phyloP scores from a whole-genome alignment of 2,329 filamentous ascomycete species.

The Stemphylium beticola region DNA sequence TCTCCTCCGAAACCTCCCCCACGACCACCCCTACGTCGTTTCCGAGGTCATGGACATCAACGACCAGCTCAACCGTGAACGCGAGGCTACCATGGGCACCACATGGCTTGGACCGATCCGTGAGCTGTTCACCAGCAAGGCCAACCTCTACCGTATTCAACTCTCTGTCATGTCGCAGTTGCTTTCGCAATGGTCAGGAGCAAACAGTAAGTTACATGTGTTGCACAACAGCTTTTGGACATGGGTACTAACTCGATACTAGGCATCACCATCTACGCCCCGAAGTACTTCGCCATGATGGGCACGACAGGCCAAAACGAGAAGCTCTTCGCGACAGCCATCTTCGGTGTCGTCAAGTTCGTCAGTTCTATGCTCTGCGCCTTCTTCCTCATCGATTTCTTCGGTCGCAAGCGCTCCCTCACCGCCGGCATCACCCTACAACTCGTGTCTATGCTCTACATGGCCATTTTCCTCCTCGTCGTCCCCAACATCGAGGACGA shows the following conservation, averaged over 20 bases:
- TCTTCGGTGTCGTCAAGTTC: constrained; percentile 79
- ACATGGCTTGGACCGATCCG: constrained; percentile 69
- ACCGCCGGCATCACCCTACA: constrained; percentile 57
- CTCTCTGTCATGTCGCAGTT: constrained; percentile 72
- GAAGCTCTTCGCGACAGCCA: constrained; percentile 73
- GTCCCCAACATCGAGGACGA: constrained; percentile 63
- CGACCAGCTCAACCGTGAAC: constrained; percentile 70
- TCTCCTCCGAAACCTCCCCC: constrained; percentile 64
- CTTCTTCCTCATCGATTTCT: constrained; percentile 78
- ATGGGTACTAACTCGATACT: not conserved
- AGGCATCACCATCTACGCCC: constrained; percentile 73
- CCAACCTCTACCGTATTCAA: constrained; percentile 76
- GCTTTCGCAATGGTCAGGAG: constrained; percentile 75
- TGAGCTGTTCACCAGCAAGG: constrained; percentile 70
- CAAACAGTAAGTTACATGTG: constrained; percentile 50
- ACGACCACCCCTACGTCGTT: constrained; percentile 66
- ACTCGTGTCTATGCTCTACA: constrained; percentile 60
- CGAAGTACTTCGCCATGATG: constrained; percentile 74
- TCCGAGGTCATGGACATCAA: constrained; percentile 70
- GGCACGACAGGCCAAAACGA: constrained; percentile 72
- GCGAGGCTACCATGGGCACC: constrained; percentile 71
- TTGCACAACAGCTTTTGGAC: constrained; percentile 49
- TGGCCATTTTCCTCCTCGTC: constrained; percentile 63
- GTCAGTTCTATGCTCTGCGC: constrained; percentile 71
- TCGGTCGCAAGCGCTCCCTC: constrained; percentile 70